Evolutionary conservation across 768 basidiomycete genomes (phyloP), one percentile per base, ranked within the genome.

Genomic region (Daedaleopsis sinensis): DNA sequence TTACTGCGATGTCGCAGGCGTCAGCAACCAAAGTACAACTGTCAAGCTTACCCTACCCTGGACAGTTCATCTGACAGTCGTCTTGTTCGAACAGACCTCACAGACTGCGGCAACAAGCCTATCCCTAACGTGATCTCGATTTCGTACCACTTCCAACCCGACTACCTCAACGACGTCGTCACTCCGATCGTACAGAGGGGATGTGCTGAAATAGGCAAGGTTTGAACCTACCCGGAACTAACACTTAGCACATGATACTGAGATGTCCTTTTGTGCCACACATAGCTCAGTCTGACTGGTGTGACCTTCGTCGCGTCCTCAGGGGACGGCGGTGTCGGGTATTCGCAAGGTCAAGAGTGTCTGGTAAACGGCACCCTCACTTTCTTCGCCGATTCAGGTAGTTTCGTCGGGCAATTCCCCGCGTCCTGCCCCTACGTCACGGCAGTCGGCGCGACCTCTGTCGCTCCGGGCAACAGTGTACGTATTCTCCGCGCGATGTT

Each of bases 271-370:
- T 38, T 8, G 12, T 35, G 37, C 50, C 51, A 1, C 37, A 52
- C 21, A 12, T 50, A 71, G 70, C 65, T 77, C 21, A 75, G 75
- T 10, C 56, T 76, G 21, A 64, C 72, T 65, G 76, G 76, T 38
- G 67, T 71, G 7, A 74, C 80, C 3, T 49, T 83, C 21, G 64
- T 82, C 37, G 82, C 77, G 58, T 73, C 74, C 37, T 79, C 80
- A 7, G 81, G 81, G 18, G 80, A 82, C 57, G 67, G 66, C 36
- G 80, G 80, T 52, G 80, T 81, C 19, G 78, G 75, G 1, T 79
- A 79, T 1, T 58, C 37, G 5, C 18, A 60, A 35, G 63, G 47
- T 9, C 69, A 65, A n/a, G 16, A 62, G 12, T 80, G 81, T 62
- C 61, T 80, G 43, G 52, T 53, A 2, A 42, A 53, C 21, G 67